These are phyloP conservation scores for Colletotrichum eremochloae DNA, from an alignment of 2,329 filamentous ascomycete species.

Conservation along the genomic window DNA sequence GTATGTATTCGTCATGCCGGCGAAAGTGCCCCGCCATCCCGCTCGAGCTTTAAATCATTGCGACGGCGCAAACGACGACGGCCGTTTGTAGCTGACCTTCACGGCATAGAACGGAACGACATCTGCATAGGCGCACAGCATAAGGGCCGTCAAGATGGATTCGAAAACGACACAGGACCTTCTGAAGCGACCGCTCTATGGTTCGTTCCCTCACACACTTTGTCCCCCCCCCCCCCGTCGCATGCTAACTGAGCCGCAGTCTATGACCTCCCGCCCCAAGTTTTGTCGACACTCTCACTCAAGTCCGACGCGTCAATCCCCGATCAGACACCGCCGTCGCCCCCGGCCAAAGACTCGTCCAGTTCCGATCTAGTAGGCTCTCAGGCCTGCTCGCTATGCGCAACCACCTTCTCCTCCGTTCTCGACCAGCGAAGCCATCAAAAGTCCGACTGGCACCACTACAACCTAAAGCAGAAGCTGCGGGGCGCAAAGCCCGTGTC, in stretches of 20 bases:
- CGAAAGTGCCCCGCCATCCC: slow-evolving; percentile 16
- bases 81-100: neutral
- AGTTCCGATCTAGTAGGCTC: slow-evolving; percentile 66
- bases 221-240: slow-evolving; percentile 30
- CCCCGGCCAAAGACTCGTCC: slow-evolving; percentile 35
- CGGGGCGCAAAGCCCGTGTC: slow-evolving; percentile 78
- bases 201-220: slow-evolving; percentile 49
- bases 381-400: slow-evolving; percentile 86
- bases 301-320: slow-evolving; percentile 51
- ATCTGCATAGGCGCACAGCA: neutral
- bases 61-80: slow-evolving; percentile 5
- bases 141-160: slow-evolving; percentile 48
- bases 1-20: slow-evolving; percentile 24
- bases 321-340: slow-evolving; percentile 43
- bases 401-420: slow-evolving; percentile 77
- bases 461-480: slow-evolving; percentile 94
- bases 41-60: slow-evolving; percentile 27
- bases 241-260: slow-evolving; percentile 62
- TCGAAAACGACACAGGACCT: slow-evolving; percentile 59
- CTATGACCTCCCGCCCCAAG: slow-evolving; percentile 83
- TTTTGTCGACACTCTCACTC: slow-evolving; percentile 75
- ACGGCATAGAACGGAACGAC: neutral
- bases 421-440: slow-evolving; percentile 88
- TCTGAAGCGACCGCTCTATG: slow-evolving; percentile 65
- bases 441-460: slow-evolving; percentile 91